These are phyloP conservation scores for Polytolypa hystricis DNA, from an alignment of 2,329 filamentous ascomycete genomes.

Conservation along the genomic window DNA sequence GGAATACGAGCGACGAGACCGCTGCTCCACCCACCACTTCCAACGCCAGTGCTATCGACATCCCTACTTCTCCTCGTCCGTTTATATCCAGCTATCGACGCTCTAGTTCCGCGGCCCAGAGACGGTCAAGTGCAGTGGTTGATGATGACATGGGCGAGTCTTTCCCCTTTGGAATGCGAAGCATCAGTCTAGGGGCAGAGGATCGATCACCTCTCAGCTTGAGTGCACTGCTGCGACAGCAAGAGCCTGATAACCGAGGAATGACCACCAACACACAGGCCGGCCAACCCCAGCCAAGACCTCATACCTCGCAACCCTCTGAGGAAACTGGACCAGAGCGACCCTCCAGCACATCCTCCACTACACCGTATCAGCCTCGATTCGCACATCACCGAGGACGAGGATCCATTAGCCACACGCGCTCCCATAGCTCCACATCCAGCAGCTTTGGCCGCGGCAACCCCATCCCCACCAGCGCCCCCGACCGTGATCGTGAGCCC, in stretches of 20 bases:
- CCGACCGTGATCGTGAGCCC: constrained; percentile 26
- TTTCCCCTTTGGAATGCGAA: constrained; percentile 35
- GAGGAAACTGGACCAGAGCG: constrained; percentile 18
- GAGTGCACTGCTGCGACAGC: constrained; percentile 23
- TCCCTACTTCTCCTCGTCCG: constrained; percentile 36
- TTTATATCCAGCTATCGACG: constrained; percentile 32
- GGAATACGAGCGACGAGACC: constrained; percentile 25
- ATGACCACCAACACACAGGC: constrained; percentile 15
- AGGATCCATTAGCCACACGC: constrained; percentile 26
- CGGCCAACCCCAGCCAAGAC: constrained; percentile 10
- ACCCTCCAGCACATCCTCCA: constrained; percentile 20
- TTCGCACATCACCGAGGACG: constrained; percentile 27
- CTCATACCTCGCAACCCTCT: constrained; percentile 5
- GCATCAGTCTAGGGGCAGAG: constrained; percentile 36
- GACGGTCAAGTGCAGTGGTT: constrained; percentile 19
- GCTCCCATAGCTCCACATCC: constrained; percentile 30
- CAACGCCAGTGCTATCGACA: constrained; percentile 36
- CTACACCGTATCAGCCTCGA: constrained; percentile 28
- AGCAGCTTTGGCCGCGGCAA: constrained; percentile 29
- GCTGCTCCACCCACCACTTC: constrained; percentile 22
- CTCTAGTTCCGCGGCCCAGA: constrained; percentile 35
- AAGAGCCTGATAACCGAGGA: constrained; percentile 19
- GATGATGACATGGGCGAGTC: constrained; percentile 35
- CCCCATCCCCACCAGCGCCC: constrained; percentile 21
- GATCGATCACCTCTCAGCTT: constrained; percentile 24